Conservation (phyloP, 768 basidiomycete genomes). For the Guyanaporus albipodus region DNA sequence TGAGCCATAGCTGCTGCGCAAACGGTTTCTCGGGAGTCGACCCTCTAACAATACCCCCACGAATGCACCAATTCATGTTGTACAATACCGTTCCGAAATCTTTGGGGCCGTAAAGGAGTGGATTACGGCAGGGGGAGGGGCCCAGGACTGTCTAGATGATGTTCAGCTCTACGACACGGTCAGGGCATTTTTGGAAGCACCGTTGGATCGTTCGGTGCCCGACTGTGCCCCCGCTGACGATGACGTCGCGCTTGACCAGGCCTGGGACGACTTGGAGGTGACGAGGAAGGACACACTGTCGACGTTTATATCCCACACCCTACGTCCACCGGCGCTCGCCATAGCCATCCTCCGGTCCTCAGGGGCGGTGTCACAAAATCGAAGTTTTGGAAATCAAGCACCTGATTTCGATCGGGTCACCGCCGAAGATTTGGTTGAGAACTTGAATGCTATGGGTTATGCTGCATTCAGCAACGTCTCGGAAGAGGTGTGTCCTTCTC, state of each 20-base stretch:
- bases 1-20: constrained; percentile 58
- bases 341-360: constrained; percentile 25
- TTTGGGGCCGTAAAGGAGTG: constrained; percentile 66
- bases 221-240: constrained; percentile 33
- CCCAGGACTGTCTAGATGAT: constrained; percentile 77
- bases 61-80: constrained; percentile 43
- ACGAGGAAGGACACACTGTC: constrained; percentile 39
- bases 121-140: constrained; percentile 68
- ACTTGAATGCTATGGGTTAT: constrained; percentile 69
- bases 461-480: constrained; percentile 75
- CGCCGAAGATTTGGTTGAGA: constrained; percentile 72
- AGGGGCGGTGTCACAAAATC: constrained; percentile 4
- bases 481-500: constrained; percentile 55
- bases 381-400: constrained; percentile 39
- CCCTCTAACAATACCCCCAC: constrained; percentile 39
- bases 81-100: constrained; percentile 56
- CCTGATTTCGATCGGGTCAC: constrained; percentile 62
- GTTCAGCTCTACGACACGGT: constrained; percentile 56
- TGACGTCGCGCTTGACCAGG: constrained; percentile 43
- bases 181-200: constrained; percentile 53
- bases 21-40: constrained; percentile 59
- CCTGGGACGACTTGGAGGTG: constrained; percentile 43
- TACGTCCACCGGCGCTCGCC: constrained; percentile 48
- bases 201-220: constrained; percentile 49
- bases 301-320: constrained; percentile 52